Conservation (phyloP, 225 moss, liverwort and hornwort genomes). For the Lunularia cruciata region DNA sequence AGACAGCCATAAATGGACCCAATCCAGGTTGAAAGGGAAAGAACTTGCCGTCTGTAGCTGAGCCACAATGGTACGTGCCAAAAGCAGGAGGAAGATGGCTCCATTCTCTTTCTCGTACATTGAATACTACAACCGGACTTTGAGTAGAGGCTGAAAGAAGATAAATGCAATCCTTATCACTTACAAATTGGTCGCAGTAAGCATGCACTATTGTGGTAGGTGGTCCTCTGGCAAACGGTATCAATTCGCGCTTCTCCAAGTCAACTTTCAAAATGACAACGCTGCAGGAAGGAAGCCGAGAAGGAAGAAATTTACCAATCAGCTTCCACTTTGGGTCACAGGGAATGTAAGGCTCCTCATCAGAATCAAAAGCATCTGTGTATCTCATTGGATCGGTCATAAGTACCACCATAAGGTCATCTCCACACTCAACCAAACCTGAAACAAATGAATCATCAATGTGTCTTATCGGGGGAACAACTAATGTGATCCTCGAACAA, state of each 20-base stretch:
- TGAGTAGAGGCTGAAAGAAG: not conserved
- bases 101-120: no score
- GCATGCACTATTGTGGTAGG: not conserved
- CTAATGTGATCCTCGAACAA: not conserved
- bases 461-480: not conserved
- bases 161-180: not conserved
- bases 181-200: not conserved
- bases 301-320: no score
- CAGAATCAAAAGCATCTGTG: not conserved
- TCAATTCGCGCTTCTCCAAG: not conserved
- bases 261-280: not conserved
- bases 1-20: no score
- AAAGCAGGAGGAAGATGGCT: no score
- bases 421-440: conserved; percentile 1
- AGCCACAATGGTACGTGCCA: no score
- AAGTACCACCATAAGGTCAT: not conserved
- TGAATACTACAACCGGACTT: not conserved
- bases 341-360: not conserved
- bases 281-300: not conserved
- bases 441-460: not conserved
- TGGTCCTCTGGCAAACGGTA: not conserved
- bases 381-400: not conserved
- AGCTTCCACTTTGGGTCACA: not conserved
- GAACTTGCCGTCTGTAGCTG: no score
- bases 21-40: no score